Evolutionary conservation across 805 yeast genomes (phyloP), one percentile per base, ranked within the genome.

Genomic region (Alloascoidea hylecoeti): DNA sequence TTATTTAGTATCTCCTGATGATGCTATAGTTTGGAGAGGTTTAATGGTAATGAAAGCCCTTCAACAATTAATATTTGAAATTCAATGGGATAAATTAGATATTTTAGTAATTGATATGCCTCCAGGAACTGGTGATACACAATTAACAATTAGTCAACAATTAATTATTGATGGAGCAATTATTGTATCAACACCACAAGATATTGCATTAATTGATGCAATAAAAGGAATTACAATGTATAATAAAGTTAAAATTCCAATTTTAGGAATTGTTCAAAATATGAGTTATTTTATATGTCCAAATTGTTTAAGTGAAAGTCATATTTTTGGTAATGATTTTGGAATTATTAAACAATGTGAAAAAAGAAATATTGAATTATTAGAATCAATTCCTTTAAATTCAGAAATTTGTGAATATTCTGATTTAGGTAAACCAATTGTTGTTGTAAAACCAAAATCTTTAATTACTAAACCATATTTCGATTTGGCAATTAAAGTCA

Each of bases 121-220:
- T 0, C 95, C 95, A 0, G 95, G 95, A 2, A 84, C 95, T 0
- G 95, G 95, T 15, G 95, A 84, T 51, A 77, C 82, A 0, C 95
- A 84, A 49, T 62, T 84, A 39, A 79, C 94, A 0, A 63, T 84
- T n/a, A 75, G 85, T 17, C 95, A 84, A 54, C 79, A 75, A 47
- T 53, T 80, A n/a, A 66, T 68, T 35, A 71, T 84, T 0, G 80
- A 76, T 47, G 95, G 94, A 0, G 84, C 94, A 0, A 68, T 84
- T 1, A 72, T 84, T 30, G 94, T 84, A 1, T 74, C 86, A 0
- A 84, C 95, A 0, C 89, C 94, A 0, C 95, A 84, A 52, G 94
- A 84, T 45, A 70, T 84, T 33, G 94, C 95, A 0, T 55, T 83
- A 17, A 65, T 78, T 4, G 95, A 84, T 51, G 94, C 84, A 0